Percentiles rank a stretch among this genome's conserved stretches.
phyloP scores from a whole-genome alignment of 306 rosid genomes.

The Prunus mume region DNA sequence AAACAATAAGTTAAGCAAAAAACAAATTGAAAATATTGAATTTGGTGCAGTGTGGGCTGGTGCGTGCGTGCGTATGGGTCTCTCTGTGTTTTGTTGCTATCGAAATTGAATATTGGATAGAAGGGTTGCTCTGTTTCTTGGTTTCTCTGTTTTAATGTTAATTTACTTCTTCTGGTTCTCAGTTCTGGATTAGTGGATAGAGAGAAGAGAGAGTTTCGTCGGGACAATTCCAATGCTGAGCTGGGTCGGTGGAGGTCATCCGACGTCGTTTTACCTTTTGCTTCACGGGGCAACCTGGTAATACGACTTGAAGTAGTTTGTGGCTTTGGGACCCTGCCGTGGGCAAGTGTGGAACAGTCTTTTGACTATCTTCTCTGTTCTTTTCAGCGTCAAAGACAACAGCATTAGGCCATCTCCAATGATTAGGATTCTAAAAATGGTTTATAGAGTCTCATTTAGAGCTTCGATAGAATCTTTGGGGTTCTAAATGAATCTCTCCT shows the following conservation, averaged over 20 bases:
- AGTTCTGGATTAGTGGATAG: neutral
- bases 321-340: neutral
- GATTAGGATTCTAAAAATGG: too few species aligned
- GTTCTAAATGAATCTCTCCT: too few species aligned
- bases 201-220: neutral
- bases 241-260: neutral
- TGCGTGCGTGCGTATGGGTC: neutral
- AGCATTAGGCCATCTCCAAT: too few species aligned
- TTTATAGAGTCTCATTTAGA: too few species aligned
- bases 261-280: neutral
- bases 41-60: neutral
- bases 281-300: neutral
- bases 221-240: neutral
- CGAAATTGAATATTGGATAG: neutral
- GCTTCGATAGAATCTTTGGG: too few species aligned
- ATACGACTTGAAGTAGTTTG: neutral
- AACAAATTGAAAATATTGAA: neutral
- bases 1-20: neutral
- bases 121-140: neutral
- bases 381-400: too few species aligned
- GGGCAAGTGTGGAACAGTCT: neutral
- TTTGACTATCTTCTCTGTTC: neutral
- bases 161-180: neutral
- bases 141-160: neutral
- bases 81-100: neutral